Evolutionary conservation across 208 protist species (phyloP).

Genomic region (Crithidia bombi): DNA sequence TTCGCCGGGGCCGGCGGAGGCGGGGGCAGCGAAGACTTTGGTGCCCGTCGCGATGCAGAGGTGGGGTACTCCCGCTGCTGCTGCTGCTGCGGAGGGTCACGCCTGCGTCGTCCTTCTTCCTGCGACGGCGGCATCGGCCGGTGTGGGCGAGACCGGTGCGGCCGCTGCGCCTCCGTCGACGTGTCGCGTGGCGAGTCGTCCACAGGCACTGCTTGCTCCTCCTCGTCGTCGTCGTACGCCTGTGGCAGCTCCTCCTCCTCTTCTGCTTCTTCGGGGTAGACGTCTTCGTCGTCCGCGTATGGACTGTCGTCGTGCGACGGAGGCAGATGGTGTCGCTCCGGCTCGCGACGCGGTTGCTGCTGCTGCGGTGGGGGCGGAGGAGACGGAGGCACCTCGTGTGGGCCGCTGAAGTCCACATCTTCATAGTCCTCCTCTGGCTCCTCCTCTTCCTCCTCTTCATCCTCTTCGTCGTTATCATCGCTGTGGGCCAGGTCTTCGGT

Average conservation of each 20-base stretch:
- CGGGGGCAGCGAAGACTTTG: not conserved
- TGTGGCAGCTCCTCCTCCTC: too few species aligned
- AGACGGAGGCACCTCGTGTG: constrained; percentile 25
- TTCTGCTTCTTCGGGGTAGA: not conserved
- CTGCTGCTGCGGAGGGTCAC: not conserved
- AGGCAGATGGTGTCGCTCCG: not conserved
- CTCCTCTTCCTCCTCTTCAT: constrained; percentile 32
- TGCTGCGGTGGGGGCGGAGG: constrained; percentile 2
- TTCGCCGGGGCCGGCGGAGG: too few species aligned
- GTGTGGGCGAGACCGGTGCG: not conserved
- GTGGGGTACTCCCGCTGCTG: not conserved
- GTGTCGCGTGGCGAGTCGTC: constrained; percentile 5
- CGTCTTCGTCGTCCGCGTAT: not conserved
- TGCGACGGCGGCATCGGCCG: not conserved
- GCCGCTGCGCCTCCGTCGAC: constrained; percentile 1
- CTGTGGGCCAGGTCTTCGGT: constrained; percentile 62
- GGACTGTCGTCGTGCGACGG: not conserved
- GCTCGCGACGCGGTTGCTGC: not conserved
- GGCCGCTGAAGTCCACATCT: not conserved
- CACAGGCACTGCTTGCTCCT: not conserved
- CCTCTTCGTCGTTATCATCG: constrained; percentile 48
- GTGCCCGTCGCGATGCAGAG: not conserved
- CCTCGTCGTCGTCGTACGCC: not conserved
- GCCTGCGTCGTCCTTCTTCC: not conserved
- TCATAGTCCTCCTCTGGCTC: constrained; percentile 21